These are phyloP conservation scores for Fusarium camptoceras DNA, from an alignment of 2,329 filamentous ascomycete genomes.

Conservation along the genomic window DNA sequence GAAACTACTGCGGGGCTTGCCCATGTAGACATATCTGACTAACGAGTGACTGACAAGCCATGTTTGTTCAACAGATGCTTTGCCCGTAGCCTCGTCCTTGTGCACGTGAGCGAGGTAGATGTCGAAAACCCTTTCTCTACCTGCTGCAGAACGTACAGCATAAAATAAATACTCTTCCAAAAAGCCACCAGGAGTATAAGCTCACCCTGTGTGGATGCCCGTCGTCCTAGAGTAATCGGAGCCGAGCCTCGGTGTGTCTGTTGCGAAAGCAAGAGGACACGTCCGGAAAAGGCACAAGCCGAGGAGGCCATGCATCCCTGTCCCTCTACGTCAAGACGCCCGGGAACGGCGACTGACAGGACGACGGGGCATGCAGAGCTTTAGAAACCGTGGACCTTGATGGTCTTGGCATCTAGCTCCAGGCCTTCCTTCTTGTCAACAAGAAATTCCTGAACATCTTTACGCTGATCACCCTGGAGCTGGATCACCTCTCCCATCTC, in stretches of 20 bases:
- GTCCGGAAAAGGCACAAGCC: slow-evolving; percentile 48
- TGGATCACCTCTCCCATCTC: slow-evolving; percentile 99
- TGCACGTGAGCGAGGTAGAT: slow-evolving; percentile 40
- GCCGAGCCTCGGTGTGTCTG: slow-evolving; percentile 49
- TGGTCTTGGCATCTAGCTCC: slow-evolving; percentile 94
- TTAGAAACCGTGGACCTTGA: slow-evolving; percentile 80
- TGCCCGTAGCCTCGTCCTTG: slow-evolving; percentile 49
- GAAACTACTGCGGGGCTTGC: slow-evolving; percentile 53
- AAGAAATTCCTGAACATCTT: slow-evolving; percentile 98
- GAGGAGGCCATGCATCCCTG: slow-evolving; percentile 49
- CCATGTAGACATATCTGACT: slow-evolving; percentile 45
- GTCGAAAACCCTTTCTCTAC: slow-evolving; percentile 14
- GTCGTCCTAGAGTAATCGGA: slow-evolving; percentile 50
- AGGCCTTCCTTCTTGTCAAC: slow-evolving; percentile 95
- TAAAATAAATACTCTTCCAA: slow-evolving; percentile 46
- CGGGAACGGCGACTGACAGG: slow-evolving; percentile 51
- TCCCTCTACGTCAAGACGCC: slow-evolving; percentile 50
- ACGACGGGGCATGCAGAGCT: slow-evolving; percentile 55
- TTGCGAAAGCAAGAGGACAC: slow-evolving; percentile 39
- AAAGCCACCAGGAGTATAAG: slow-evolving; percentile 44
- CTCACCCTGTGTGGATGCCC: slow-evolving; percentile 49
- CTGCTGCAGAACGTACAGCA: slow-evolving; percentile 38
- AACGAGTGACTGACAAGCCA: slow-evolving; percentile 53
- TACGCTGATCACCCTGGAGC: slow-evolving; percentile 98
- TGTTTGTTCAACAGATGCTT: slow-evolving; percentile 43